Base-by-base conservation (phyloP, 331 rosid species). In the Pyrus hybrid region DNA sequence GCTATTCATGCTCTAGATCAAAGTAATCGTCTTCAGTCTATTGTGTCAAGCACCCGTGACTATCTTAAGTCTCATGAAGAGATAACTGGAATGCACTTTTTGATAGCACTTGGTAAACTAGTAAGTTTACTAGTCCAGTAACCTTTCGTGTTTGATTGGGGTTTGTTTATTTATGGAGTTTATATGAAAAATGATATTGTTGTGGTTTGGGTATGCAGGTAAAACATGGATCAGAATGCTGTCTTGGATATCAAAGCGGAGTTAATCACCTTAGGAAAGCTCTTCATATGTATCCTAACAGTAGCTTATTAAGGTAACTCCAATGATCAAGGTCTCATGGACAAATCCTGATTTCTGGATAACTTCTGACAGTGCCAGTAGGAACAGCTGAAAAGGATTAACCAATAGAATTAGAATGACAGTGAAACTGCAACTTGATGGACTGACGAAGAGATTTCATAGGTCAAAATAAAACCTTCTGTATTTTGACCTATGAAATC, bases 281-380 rank as follows among this genome's bases (percentile, higher is more conserved):
- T 76, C 83, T 93, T 74, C 98, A 93, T 88, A 85, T 88, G 92
- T 88, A 86, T 85, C 98, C 98, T 62, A 85, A 83, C 84, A 83
- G 87, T 72, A 80, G 74, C 78, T 85, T 85, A 87, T 80, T 90
- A 80, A 91, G 98, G 98, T 93, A 90, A 49, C 63, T 80, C 35
- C 64, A 60, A 60, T 13, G 12, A 5, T 60, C 64, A 11, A 12
- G 14, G 22, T 4, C 64, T n/a, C 13, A 12, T 12, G 64, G 30
- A 23, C 74, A 43, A 71, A 28, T 0, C 41, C 32, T 71, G 71
- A 66, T 51, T 37, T 66, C 10, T 43, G 68, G 18, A 16, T 41
- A 65, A 58, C 41, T 37, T 51, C 65, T 72, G 67, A 57, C 23
- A 13, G 22, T 72, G 67, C 53, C 13, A 33, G 28, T 4, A 54